These are phyloP conservation scores for Chytridium lagenaria DNA, from an alignment of 371 early-diverging fungal genomes.

Conservation along the genomic window DNA sequence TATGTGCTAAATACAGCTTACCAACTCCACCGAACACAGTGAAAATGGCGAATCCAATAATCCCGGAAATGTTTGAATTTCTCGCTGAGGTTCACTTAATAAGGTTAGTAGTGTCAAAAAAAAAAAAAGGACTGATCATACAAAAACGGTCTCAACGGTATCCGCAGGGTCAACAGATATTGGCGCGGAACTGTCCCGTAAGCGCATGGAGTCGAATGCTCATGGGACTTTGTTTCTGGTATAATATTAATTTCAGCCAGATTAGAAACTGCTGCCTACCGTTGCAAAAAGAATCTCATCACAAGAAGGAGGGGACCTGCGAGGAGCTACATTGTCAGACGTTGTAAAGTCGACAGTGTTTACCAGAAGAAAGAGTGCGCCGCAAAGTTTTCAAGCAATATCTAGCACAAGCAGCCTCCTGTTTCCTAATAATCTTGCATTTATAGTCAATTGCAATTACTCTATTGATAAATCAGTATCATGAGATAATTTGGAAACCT, in stretches of 20 bases:
- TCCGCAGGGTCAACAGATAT: constrained; percentile 47
- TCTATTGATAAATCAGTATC: neutral
- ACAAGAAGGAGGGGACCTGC: constrained; percentile 48
- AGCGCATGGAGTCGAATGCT: constrained; percentile 47
- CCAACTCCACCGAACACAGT: constrained; percentile 43
- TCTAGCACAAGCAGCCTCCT: constrained; percentile 42
- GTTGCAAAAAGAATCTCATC: constrained; percentile 50
- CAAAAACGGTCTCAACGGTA: constrained; percentile 42
- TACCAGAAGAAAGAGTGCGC: constrained; percentile 27
- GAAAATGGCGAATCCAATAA: constrained; percentile 51
- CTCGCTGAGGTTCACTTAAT: constrained; percentile 37
- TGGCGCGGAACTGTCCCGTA: constrained; percentile 48
- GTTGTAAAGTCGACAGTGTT: neutral
- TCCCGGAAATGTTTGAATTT: constrained; percentile 44
- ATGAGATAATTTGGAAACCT: neutral
- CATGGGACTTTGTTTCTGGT: constrained; percentile 50
- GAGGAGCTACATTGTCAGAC: constrained; percentile 19
- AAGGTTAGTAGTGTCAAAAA: neutral
- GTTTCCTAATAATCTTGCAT: constrained; percentile 32
- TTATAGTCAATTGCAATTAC: constrained; percentile 35
- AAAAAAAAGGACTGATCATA: constrained; percentile 7
- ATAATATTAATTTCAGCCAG: neutral
- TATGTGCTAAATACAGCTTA: constrained; percentile 19
- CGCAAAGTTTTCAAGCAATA: constrained; percentile 43
- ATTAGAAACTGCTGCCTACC: constrained; percentile 28